phyloP scores from a whole-genome alignment of 768 basidiomycete genomes.

The Xerocomellus dryophilus region DNA sequence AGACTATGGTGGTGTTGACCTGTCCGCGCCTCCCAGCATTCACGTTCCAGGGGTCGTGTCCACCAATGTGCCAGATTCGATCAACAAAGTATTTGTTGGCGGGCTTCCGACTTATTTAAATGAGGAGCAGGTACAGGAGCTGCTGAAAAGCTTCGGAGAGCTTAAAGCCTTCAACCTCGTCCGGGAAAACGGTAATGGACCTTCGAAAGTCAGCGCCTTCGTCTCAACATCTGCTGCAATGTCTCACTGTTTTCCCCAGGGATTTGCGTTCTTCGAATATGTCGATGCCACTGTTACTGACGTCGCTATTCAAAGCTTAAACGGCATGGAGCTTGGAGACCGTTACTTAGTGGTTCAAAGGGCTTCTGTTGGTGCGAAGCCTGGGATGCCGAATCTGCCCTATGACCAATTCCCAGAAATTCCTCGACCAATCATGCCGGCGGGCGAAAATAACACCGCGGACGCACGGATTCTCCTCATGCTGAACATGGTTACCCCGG shows the following conservation, averaged over 20 bases:
- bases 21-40: conserved; percentile 56
- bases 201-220: conserved; percentile 66
- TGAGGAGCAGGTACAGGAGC: conserved; percentile 97
- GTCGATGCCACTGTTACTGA: conserved; percentile 87
- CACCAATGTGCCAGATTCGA: conserved; percentile 93
- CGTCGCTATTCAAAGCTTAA: conserved; percentile 91
- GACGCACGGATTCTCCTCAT: conserved; percentile 89
- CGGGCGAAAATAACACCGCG: conserved; percentile 56
- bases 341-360: conserved; percentile 94
- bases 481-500: conserved; percentile 97
- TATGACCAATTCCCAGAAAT: conserved; percentile 82
- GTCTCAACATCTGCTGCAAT: not conserved
- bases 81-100: conserved; percentile 97
- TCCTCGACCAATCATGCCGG: conserved; percentile 85
- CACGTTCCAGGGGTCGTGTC: conserved; percentile 96
- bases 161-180: conserved; percentile 98
- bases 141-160: conserved; percentile 96
- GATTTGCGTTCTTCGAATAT: conserved; percentile 99
- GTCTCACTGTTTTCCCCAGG: conserved; percentile 45
- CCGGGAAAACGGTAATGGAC: conserved; percentile 84
- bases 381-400: conserved; percentile 61
- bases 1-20: conserved; percentile 84
- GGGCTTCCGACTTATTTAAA: conserved; percentile 93
- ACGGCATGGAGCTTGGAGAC: conserved; percentile 97
- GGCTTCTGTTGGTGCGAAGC: conserved; percentile 90